A percentile compares a stretch with the other conserved stretches of the same genome.
These are phyloP conservation scores for Hypoxylon sp. DNA, from an alignment of 2,329 filamentous ascomycete genomes.

Conservation along the genomic window DNA sequence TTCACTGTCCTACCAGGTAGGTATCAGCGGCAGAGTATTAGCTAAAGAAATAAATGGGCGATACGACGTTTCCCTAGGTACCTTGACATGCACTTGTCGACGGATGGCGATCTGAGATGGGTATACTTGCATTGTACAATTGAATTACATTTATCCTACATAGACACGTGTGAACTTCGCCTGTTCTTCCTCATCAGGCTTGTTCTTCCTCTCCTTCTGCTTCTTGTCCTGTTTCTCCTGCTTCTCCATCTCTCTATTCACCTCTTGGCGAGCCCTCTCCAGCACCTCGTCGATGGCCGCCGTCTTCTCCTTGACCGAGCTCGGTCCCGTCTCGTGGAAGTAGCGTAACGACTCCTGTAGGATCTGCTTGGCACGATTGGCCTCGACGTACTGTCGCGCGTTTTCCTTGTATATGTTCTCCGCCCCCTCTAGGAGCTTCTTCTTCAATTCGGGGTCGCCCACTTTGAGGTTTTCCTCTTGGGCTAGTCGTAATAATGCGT, in stretches of 20 bases:
- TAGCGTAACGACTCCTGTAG: constrained; percentile 12
- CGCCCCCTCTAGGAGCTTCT: constrained; percentile 54
- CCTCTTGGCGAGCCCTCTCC: not conserved
- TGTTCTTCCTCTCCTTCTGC: no score
- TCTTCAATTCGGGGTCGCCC: constrained; percentile 16
- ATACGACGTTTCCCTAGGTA: no score
- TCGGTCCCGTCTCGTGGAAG: not conserved
- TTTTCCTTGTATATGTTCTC: constrained; percentile 47
- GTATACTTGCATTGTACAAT: no score
- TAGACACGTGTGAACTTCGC: no score
- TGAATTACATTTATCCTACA: no score
- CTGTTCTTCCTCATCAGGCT: no score
- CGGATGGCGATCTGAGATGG: no score
- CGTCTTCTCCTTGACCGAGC: constrained; percentile 36
- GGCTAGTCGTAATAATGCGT: constrained; percentile 40
- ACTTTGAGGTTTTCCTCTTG: constrained; percentile 15
- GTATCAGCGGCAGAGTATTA: no score
- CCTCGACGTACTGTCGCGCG: not conserved
- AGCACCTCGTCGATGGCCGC: constrained; percentile 43
- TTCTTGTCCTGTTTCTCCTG: no score
- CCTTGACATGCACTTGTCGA: no score
- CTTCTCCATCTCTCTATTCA: constrained; percentile 11
- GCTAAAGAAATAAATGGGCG: no score
- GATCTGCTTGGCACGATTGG: constrained; percentile 37
- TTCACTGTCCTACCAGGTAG: not conserved